Evolutionary conservation across 1,284 basidiomycete species (phyloP), one percentile per base, ranked within the genome.

Genomic region (Tilletia indica): DNA sequence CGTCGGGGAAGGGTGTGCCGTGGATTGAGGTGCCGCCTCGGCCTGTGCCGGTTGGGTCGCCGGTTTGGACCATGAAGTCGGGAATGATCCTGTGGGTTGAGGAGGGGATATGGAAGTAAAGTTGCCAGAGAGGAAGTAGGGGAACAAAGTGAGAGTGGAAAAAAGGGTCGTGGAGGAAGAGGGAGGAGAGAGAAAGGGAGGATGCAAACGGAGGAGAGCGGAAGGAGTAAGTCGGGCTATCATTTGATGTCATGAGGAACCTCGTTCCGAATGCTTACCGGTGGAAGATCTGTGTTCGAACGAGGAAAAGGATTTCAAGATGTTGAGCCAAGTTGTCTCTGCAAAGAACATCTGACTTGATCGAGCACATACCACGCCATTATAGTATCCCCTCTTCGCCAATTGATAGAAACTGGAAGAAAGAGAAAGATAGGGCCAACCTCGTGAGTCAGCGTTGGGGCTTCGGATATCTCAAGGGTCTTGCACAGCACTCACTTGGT

Each of bases 321-420:
- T n/a, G 11, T 12, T 49, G 1, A 49, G 47, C 47, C 12, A n/a
- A n/a, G 12, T 45, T 12, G 11, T 1, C 39, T 64, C 12, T 49
- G n/a, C n/a, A 58, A 12, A 2, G 14, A 21, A 31, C 21, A 31
- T 8, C 19, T 8, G 51, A 58, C 25, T 2, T 34, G 25, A 31
- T 31, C n/a, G 38, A 36, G 38, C 5, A 71, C 71, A 48, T 34
- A 71, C 68, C 4, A 70, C 76, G 51, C 81, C 82, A 54, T 82
- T 78, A 72, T 82, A 82, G 72, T 82, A 83, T 36, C 82, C 82
- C 47, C 80, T 75, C 68, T 77, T 72, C 11, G 80, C 79, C 42
- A 83, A 74, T 69, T 80, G 76, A 64, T 75, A 78, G 68, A 83
- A 83, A 71, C 71, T 71, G 38, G 3, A 12, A 58, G 56, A 34